These are phyloP conservation scores for Cruciata laevipes DNA, from an alignment of 257 asterid species.

Conservation along the genomic window DNA sequence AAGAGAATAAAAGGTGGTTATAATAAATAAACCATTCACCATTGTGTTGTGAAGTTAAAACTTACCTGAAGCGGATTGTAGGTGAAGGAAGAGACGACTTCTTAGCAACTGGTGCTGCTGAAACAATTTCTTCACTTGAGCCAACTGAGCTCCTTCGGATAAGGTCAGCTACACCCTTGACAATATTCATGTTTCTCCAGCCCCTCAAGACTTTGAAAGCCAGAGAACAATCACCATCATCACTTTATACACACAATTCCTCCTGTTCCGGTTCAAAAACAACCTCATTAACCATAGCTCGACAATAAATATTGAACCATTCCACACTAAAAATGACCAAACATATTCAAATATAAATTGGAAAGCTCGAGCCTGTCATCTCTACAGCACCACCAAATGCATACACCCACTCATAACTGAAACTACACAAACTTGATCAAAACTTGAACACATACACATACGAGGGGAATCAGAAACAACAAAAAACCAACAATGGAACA, in stretches of 20 bases:
- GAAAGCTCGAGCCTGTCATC: background rate
- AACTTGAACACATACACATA: background rate
- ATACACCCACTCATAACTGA: background rate
- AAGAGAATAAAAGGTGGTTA: too few relatives aligned
- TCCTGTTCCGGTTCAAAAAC: constrained; percentile 7
- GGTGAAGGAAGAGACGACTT: constrained; percentile 63
- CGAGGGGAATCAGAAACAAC: background rate
- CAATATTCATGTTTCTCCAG: constrained; percentile 70
- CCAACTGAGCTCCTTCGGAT: constrained; percentile 69
- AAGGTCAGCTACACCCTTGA: constrained; percentile 94
- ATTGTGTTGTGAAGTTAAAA: background rate
- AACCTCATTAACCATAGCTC: background rate
- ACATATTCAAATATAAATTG: background rate
- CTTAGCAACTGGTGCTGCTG: constrained; percentile 44
- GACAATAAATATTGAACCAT: background rate
- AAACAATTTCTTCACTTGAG: constrained; percentile 49
- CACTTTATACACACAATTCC: constrained; percentile 17
- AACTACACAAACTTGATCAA: background rate
- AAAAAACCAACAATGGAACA: background rate
- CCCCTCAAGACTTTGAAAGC: constrained; percentile 33
- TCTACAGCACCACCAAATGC: background rate
- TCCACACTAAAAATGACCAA: background rate
- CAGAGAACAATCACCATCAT: constrained; percentile 36
- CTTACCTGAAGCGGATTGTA: constrained; percentile 62
- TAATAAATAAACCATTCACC: too few relatives aligned